Base-by-base conservation (phyloP, 106 monocot genomes). In the Phalaenopsis aphrodite region DNA sequence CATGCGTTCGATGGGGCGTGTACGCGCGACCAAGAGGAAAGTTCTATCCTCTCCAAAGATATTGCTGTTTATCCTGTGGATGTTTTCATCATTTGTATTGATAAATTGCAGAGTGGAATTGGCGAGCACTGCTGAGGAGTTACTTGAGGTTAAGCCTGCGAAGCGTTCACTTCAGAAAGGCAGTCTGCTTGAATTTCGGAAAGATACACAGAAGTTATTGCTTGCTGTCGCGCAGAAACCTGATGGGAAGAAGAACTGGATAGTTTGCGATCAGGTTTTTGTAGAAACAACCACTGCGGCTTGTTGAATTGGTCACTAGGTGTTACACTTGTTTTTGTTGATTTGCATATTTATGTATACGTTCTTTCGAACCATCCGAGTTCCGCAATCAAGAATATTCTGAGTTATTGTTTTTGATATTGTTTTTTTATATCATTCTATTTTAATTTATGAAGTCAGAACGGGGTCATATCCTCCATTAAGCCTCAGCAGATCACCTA, bases 171-270 rank as follows among this genome's bases (percentile, higher is more conserved):
- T 95, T 78, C 86, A 93, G 87, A 93, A 91, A 88, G 99, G 99
- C 64, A 67, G 86, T 58, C 83, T 99, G 52, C 87, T 95, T 83
- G 95, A 95, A 83, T 99, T 95, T 81, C 81, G 89, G 19, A 99
- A 99, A 82, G 99, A 95, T 84, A 83, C 99, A 41, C 89, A 99
- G 84, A 88, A 93, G 76, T 23, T 80, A 65, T 87, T 93, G 79
- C 85, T 99, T 39, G 99, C 91, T 39, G 95, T 99, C 79, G 87
- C 85, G 3, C 90, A 90, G 79, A 99, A 92, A 76, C 99, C 93
- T 75, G 99, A 99, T 76, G 95, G 95, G 75, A 99, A 99, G 93
- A 95, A 91, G 89, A 95, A 99, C 71, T 99, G 99, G 99, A 90
- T 91, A 75, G 95, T 99, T 67, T 88, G 78, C 82, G 99, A 99